These are phyloP conservation scores for Isatis tinctoria DNA, from an alignment of 345 rosid species.

Conservation along the genomic window DNA sequence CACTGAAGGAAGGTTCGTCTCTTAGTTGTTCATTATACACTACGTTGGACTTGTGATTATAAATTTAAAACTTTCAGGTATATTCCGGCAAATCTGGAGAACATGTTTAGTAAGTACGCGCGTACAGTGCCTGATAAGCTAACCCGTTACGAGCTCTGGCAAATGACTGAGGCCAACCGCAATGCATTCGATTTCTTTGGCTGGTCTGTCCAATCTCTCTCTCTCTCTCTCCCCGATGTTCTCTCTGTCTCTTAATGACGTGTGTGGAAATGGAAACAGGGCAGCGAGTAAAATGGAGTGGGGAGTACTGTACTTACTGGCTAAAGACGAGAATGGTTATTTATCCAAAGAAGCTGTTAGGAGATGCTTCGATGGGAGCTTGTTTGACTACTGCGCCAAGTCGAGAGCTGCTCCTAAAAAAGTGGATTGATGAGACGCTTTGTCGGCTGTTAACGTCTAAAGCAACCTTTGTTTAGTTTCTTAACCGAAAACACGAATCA, in stretches of 20 bases:
- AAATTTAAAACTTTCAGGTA: conserved; percentile 29
- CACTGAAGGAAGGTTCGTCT: conserved; percentile 55
- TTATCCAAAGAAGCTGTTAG: conserved; percentile 60
- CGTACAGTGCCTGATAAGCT: conserved; percentile 52
- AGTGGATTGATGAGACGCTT: conserved; percentile 11
- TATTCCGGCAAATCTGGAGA: conserved; percentile 54
- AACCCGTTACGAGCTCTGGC: conserved; percentile 47
- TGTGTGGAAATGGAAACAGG: conserved; percentile 32
- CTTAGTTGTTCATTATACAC: background rate
- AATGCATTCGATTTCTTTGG: conserved; percentile 49
- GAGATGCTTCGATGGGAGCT: conserved; percentile 62
- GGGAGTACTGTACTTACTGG: conserved; percentile 47
- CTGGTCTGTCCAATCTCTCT: conserved; percentile 28
- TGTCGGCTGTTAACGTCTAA: background rate
- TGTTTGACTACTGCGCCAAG: conserved; percentile 58
- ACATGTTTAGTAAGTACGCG: conserved; percentile 63
- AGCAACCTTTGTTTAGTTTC: conserved; percentile 12
- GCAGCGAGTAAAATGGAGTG: conserved; percentile 48
- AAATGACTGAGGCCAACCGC: conserved; percentile 52
- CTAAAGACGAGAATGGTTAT: conserved; percentile 54
- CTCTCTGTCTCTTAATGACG: background rate
- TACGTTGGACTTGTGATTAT: background rate
- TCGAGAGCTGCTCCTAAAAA: conserved; percentile 24
- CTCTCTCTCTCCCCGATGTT: background rate
- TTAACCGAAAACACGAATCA: background rate